Evolutionary conservation across 495 filamentous ascomycete genomes (phyloP).

Genomic region (Bryoglossum gracile): DNA sequence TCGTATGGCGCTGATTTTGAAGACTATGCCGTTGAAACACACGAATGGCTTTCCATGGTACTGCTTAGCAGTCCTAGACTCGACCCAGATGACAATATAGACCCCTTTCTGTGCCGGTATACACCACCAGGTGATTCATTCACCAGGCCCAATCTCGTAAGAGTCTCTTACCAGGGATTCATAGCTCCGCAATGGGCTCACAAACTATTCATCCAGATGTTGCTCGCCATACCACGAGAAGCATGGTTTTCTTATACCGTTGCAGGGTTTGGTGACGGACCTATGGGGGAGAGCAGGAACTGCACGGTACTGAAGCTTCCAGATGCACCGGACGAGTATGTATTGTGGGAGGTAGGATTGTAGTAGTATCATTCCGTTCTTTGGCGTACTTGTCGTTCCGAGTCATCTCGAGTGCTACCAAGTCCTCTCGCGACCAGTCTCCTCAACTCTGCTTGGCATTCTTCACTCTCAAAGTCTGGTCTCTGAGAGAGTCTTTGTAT

Average conservation of each 20-base stretch:
- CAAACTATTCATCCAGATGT: conserved; percentile 32
- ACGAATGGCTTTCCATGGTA: conserved; percentile 81
- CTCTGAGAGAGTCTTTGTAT: conserved; percentile 72
- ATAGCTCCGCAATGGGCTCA: conserved; percentile 40
- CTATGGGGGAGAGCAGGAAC: conserved; percentile 35
- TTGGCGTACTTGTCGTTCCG: conserved; percentile 55
- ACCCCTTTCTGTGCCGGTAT: conserved; percentile 80
- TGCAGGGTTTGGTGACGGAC: conserved; percentile 37
- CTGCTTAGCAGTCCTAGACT: conserved; percentile 68
- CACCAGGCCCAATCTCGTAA: conserved; percentile 32
- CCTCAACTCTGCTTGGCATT: conserved; percentile 61
- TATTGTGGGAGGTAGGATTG: conserved; percentile 44
- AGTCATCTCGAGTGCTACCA: no score
- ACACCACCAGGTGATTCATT: conserved; percentile 40
- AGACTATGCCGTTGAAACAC: conserved; percentile 54
- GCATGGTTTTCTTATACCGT: conserved; percentile 44
- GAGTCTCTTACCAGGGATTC: conserved; percentile 48
- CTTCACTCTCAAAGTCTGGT: conserved; percentile 63
- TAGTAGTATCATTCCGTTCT: conserved; percentile 41
- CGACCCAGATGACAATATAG: conserved; percentile 55
- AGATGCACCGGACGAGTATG: conserved; percentile 37
- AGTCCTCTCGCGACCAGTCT: conserved; percentile 52
- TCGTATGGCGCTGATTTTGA: conserved; percentile 45
- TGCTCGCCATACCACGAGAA: conserved; percentile 34
- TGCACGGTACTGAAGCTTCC: conserved; percentile 41